Evolutionary conservation across 2,329 filamentous ascomycete genomes (phyloP).

Genomic region (Phyllosticta citribraziliensis): DNA sequence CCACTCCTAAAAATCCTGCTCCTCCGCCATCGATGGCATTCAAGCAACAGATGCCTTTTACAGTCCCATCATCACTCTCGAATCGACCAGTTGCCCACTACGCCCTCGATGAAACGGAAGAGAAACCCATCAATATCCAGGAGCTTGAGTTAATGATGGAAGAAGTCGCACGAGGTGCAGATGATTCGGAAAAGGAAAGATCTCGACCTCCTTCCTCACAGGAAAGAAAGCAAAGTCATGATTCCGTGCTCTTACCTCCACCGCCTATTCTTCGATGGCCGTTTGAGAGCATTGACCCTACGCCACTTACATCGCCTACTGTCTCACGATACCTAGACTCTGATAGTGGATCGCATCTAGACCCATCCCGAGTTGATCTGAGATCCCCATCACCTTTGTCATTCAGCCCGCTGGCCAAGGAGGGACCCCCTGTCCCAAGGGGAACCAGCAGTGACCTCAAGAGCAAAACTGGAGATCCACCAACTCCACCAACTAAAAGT

Average conservation of each 20-base stretch:
- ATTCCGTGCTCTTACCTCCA: conserved; percentile 28
- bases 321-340: conserved; percentile 13
- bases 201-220: conserved; percentile 4
- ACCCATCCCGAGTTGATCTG: background rate
- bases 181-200: conserved; percentile 1
- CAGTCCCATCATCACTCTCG: conserved; percentile 12
- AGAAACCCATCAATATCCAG: conserved; percentile 30
- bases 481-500: conserved; percentile 15
- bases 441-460: background rate
- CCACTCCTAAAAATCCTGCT: conserved; percentile 24
- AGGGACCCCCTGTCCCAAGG: background rate
- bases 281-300: conserved; percentile 16
- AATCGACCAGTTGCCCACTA: conserved; percentile 47
- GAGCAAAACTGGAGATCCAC: background rate
- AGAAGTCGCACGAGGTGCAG: conserved; percentile 24
- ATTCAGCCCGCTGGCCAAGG: background rate
- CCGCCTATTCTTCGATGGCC: conserved; percentile 20
- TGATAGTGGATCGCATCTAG: background rate
- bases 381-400: background rate
- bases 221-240: conserved; percentile 13
- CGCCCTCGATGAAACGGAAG: conserved; percentile 43
- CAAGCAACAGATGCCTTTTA: conserved; percentile 19
- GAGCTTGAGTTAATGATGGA: conserved; percentile 39
- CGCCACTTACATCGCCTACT: conserved; percentile 28
- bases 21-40: conserved; percentile 23